Evolutionary conservation across 169 alveolate genomes (phyloP), one percentile per base, ranked within the genome.

Genomic region (Babesia gibsoni): DNA sequence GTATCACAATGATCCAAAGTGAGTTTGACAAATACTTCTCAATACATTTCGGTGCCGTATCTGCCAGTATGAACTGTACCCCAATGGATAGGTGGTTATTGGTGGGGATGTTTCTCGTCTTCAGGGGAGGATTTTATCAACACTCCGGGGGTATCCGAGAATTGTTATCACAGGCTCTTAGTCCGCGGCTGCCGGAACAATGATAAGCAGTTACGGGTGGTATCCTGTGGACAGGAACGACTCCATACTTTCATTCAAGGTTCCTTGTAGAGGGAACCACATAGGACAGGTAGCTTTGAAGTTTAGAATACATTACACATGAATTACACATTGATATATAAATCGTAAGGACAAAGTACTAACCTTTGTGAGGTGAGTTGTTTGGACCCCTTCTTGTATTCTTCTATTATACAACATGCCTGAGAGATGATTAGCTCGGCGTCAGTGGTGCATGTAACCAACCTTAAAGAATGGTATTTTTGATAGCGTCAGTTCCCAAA

Each of bases 401-500:
- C 59, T 3, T 35, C 22, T 22, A 61, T 20, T 6, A 61, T 35
- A 25, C 52, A 41, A 33, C 80, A 75, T 9, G 79, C 84, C 84
- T 75, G 36, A 9, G 23, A 10, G 7, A 2, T 2, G 12, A 16
- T n/a, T n/a, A n/a, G n/a, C n/a, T n/a, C n/a, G n/a, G n/a, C n/a
- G n/a, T 33, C 30, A 42, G 3, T n/a, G 16, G 35, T 16, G 2
- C 37, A 22, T 1, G 54, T 18, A 2, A 18, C 81, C 36, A 2
- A 83, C 92, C 70, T 86, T 89, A 42, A 74, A 72, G 39, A 58
- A 74, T 22, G 90, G 91, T 18, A 92, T 73, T 52, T 79, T 84
- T 32, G 85, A 77, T 2, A 91, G 81, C 10, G 91, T 65, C 5
- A 67, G 61, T 32, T 82, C 88, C 96, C 96, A 92, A 64, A 89